A percentile compares a stretch with the other conserved stretches of the same genome.
phyloP scores from a whole-genome alignment of 192 early-diverging fungal genomes.

The Pilobolus umbonatus region DNA sequence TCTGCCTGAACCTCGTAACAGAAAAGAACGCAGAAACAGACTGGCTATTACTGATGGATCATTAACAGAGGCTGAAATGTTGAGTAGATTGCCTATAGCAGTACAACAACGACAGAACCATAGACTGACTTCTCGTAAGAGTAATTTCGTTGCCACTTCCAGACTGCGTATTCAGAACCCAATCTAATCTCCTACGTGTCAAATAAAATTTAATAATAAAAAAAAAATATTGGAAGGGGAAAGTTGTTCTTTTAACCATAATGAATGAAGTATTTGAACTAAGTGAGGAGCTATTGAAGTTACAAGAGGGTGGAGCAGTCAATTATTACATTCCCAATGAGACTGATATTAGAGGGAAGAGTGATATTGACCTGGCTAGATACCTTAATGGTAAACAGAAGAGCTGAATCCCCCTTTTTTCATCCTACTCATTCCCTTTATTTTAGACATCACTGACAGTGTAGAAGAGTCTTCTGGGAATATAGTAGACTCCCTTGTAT shows the following conservation, averaged over 20 bases:
- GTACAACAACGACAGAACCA: conserved; percentile 4
- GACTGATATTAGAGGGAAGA: conserved; percentile 37
- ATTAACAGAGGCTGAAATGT: background rate
- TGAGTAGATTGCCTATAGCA: conserved; percentile 4
- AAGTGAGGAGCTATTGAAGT: conserved; percentile 41
- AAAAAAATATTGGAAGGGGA: too few species aligned
- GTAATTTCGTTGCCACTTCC: conserved; percentile 1
- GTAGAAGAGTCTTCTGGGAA: conserved; percentile 39
- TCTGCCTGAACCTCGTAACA: conserved; percentile 1
- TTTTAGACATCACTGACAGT: conserved; percentile 43
- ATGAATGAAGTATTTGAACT: conserved; percentile 24
- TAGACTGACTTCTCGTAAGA: background rate
- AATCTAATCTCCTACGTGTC: too few species aligned
- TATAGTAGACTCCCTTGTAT: conserved; percentile 41
- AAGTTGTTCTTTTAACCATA: too few species aligned
- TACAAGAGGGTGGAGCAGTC: conserved; percentile 34
- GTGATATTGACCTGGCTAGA: conserved; percentile 38
- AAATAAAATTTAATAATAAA: too few species aligned
- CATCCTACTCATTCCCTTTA: background rate
- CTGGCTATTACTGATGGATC: conserved; percentile 15
- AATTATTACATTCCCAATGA: conserved; percentile 38
- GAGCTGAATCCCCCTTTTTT: conserved; percentile 1
- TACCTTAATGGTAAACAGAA: conserved; percentile 41
- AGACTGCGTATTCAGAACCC: conserved; percentile 14
- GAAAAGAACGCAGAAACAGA: conserved; percentile 7